Evolutionary conservation across 2,329 filamentous ascomycete species (phyloP), one percentile per base, ranked within the genome.

Genomic region (Monilinia vaccinii-corymbosi): DNA sequence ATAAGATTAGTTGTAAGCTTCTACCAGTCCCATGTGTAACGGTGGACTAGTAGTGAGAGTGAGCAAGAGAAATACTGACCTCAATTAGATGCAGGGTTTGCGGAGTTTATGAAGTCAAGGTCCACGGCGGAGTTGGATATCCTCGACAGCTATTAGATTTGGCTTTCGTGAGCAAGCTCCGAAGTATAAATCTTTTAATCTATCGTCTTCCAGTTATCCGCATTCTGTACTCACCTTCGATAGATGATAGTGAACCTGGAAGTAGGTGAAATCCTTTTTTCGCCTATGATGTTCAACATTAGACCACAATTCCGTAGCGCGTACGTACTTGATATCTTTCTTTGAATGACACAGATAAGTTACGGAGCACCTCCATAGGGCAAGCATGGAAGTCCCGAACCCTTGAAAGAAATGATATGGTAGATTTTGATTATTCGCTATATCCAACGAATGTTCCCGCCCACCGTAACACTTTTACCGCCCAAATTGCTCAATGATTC

Each of bases 1-100:
- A 71, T 21, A 73, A 71, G 58, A 68, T 75, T 48, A 70, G 64
- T 49, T 75, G 73, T 74, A 60, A 72, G 73, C 67, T 34, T 52
- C 36, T 10, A 9, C 8, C 34, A 8, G 1, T 23, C 14, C 2
- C n/a, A 4, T 18, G 8, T 8, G 18, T 6, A 28, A 7, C 2
- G 1, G 2, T 10, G n/a, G 4, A 21, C n/a, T 16, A 3, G 25
- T 28, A 28, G 25, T 55, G 18, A 11, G 38, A 31, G 18, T 42
- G 23, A 28, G 38, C 23, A 23, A 11, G 18, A 14, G 14, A 44
- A 9, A 4, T 50, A 36, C 60, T 58, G 18, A 61, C 46, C 9
- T 45, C 13, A n/a, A 28, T 18, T 45, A 74, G 71, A 73, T 52
- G 66, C 67, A 50, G 69, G 71, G n/a, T 75, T 74, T 58, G 62